Percentiles rank a stretch among this genome's conserved stretches.
phyloP scores from a whole-genome alignment of 2,329 filamentous ascomycete genomes.

The Dendrostoma leiphaemia region DNA sequence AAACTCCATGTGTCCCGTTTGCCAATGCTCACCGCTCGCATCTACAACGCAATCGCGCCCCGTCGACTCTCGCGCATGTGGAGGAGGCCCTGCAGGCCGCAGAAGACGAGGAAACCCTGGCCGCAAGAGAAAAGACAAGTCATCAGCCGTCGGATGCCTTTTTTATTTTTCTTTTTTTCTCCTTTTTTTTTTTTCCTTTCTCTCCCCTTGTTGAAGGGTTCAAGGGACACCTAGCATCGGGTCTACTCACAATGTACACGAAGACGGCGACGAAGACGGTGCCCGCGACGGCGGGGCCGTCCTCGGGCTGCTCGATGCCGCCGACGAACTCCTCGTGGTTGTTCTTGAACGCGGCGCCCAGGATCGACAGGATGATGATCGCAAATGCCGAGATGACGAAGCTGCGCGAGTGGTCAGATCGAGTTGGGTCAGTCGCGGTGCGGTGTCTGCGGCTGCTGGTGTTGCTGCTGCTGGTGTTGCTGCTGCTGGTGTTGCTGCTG shows the following conservation, averaged over 20 bases:
- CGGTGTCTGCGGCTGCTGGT: neutral
- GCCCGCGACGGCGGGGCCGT: constrained; percentile 75
- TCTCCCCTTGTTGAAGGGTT: too few relatives aligned
- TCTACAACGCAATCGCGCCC: constrained; percentile 74
- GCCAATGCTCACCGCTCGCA: constrained; percentile 10
- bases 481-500: constrained; percentile 1
- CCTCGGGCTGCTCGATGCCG: constrained; percentile 65
- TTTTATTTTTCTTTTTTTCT: too few relatives aligned
- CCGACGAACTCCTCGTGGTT: constrained; percentile 85
- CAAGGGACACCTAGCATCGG: too few relatives aligned
- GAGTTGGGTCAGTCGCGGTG: neutral
- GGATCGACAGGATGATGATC: constrained; percentile 61
- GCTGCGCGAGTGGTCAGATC: constrained; percentile 46
- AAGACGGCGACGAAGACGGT: constrained; percentile 87
- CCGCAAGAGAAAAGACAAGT: neutral
- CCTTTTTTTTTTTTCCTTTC: too few relatives aligned
- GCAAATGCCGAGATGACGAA: constrained; percentile 67
- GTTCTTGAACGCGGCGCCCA: constrained; percentile 71
- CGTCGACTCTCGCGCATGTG: constrained; percentile 80
- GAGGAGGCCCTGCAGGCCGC: constrained; percentile 82
- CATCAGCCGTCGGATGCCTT: too few relatives aligned
- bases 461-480: constrained; percentile 4
- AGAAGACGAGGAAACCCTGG: constrained; percentile 88
- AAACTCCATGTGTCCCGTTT: constrained; percentile 7
- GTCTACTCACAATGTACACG: constrained; percentile 79